A percentile compares a stretch with the other conserved stretches of the same genome.
Evolutionary conservation across 805 yeast genomes (phyloP).

Genomic region (Komagataella ulmi): DNA sequence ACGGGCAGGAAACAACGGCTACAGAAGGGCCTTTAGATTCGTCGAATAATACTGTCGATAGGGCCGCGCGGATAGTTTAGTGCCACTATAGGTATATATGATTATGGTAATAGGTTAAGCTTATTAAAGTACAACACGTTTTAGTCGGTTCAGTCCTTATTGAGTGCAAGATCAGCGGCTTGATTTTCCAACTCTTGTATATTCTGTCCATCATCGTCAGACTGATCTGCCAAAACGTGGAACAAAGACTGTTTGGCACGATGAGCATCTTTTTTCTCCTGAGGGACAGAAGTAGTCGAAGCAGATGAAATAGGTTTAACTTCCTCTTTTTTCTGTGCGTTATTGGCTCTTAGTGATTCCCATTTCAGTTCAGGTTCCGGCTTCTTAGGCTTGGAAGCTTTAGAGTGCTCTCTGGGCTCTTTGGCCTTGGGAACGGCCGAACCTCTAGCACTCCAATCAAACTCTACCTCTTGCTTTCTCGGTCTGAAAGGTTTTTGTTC

Average conservation of each 20-base stretch:
- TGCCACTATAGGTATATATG: not conserved
- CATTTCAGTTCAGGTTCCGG: slow-evolving; percentile 1
- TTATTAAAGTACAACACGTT: not conserved
- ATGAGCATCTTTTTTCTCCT: not conserved
- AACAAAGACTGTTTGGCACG: slow-evolving; percentile 22
- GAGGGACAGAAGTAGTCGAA: not conserved
- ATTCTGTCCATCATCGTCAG: slow-evolving; percentile 30
- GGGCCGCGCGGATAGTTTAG: not conserved
- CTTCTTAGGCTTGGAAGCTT: slow-evolving; percentile 1
- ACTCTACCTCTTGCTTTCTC: slow-evolving; percentile 24
- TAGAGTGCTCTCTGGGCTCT: not conserved
- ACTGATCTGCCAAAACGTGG: slow-evolving; percentile 36
- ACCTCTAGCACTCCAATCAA: slow-evolving; percentile 32
- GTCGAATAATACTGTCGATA: not conserved
- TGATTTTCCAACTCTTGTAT: slow-evolving; percentile 15
- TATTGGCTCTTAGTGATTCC: not conserved
- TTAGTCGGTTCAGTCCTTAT: not conserved
- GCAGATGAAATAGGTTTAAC: not conserved
- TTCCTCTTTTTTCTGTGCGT: not conserved
- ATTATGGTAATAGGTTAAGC: not conserved
- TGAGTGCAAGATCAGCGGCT: slow-evolving; percentile 10
- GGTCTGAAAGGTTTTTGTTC: slow-evolving; percentile 34
- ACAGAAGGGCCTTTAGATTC: not conserved
- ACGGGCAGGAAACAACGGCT: not conserved
- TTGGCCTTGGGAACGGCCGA: slow-evolving; percentile 1